Percentiles rank a stretch among this genome's conserved stretches.
Conservation (phyloP, 73 alveolate species). For the Durusdinium trenchii region DNA sequence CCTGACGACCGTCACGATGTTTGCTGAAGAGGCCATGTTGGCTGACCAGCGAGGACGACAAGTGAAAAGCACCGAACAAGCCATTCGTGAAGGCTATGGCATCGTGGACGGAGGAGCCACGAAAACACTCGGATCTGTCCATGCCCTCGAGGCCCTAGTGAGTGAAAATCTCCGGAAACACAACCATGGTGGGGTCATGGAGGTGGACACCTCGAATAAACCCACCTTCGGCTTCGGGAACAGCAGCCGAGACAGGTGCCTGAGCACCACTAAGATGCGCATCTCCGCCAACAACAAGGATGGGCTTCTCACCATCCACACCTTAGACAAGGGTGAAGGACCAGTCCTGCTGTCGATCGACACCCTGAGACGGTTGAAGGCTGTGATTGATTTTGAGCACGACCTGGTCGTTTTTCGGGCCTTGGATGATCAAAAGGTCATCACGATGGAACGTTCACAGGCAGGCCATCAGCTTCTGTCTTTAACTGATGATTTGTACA, state of each 20-base stretch:
- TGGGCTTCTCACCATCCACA: background rate
- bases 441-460: background rate
- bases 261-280: background rate
- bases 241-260: background rate
- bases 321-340: background rate
- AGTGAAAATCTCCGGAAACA: background rate
- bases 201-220: background rate
- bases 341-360: background rate
- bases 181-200: background rate
- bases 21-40: background rate
- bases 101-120: conserved; percentile 11
- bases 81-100: background rate
- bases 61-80: background rate
- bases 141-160: background rate
- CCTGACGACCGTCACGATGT: too few species aligned
- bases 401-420: background rate
- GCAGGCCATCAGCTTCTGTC: conserved; percentile 11
- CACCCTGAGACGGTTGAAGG: background rate
- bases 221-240: background rate
- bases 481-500: background rate
- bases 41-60: too few species aligned
- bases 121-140: background rate
- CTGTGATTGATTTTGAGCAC: background rate
- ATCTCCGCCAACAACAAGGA: background rate
- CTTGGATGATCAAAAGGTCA: background rate